These are phyloP conservation scores for Thraustotheca clavata DNA, from an alignment of 352 stramenopile species.

Conservation along the genomic window DNA sequence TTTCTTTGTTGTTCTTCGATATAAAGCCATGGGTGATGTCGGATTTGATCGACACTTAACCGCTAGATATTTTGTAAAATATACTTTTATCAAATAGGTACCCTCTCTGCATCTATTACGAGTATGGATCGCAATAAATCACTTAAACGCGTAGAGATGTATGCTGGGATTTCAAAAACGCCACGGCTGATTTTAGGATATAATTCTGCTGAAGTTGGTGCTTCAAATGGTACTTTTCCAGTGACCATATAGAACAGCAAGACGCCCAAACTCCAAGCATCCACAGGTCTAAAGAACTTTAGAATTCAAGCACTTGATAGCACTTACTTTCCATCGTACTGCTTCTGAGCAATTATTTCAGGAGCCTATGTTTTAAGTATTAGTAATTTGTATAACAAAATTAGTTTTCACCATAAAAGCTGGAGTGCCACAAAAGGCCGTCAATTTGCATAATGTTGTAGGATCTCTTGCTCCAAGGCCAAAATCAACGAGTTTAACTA, in stretches of 20 bases:
- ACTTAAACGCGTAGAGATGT: background rate
- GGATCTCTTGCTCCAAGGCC: constrained; percentile 2
- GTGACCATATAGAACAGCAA: constrained; percentile 16
- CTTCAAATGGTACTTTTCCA: constrained; percentile 15
- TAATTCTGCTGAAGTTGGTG: background rate
- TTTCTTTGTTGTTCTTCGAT: constrained; percentile 7
- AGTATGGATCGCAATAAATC: background rate
- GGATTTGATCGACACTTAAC: constrained; percentile 13
- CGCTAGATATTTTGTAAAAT: background rate
- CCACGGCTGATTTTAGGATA: constrained; percentile 9
- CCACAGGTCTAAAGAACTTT: constrained; percentile 5
- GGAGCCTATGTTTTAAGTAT: constrained; percentile 3
- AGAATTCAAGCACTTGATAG: background rate
- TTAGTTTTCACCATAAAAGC: constrained; percentile 18
- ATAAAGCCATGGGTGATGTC: constrained; percentile 14
- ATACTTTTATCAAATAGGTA: background rate
- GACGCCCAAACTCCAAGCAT: constrained; percentile 18
- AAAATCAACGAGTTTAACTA: constrained; percentile 19
- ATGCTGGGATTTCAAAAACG: background rate
- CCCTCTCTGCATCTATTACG: constrained; percentile 3
- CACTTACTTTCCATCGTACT: constrained; percentile 20
- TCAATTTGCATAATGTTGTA: background rate
- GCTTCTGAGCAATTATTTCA: constrained; percentile 18
- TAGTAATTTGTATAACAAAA: background rate
- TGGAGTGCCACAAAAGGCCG: constrained; percentile 20